Evolutionary conservation across 83 land plant species (phyloP).

Genomic region (Thuja plicata): DNA sequence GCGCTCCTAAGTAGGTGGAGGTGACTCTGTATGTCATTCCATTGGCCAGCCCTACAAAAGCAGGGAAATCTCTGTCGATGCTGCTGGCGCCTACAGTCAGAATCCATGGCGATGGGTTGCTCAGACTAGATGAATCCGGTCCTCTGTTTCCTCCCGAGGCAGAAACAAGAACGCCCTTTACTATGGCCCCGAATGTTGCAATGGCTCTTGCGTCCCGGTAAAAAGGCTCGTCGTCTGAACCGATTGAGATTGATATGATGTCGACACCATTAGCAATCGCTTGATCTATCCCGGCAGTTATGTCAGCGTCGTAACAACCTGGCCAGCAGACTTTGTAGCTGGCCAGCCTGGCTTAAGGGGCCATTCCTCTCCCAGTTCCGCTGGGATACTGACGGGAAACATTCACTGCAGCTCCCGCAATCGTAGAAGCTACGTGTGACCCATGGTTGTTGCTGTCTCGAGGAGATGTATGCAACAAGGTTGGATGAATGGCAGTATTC

Average conservation of each 20-base stretch:
- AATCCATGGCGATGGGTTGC: conserved; percentile 72
- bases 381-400: not conserved
- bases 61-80: conserved; percentile 76
- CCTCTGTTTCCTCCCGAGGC: conserved; percentile 74
- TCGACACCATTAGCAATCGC: conserved; percentile 8
- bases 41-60: conserved; percentile 56
- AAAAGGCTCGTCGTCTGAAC: not conserved
- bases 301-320: conserved; percentile 2
- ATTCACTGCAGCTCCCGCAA: conserved; percentile 1
- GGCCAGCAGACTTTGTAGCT: conserved; percentile 5
- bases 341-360: not conserved
- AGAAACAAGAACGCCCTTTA: conserved; percentile 62
- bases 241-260: conserved; percentile 22
- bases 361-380: no score
- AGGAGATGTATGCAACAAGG: conserved; percentile 11
- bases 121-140: conserved; percentile 41
- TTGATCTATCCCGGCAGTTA: not conserved
- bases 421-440: conserved; percentile 24
- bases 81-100: no score
- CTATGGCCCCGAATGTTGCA: conserved; percentile 67
- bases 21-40: not conserved
- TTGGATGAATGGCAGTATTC: no score
- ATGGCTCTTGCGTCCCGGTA: not conserved
- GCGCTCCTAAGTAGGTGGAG: not conserved
- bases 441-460: conserved; percentile 20